Evolutionary conservation across 2,329 filamentous ascomycete genomes (phyloP).

Genomic region (Calonectria montana): DNA sequence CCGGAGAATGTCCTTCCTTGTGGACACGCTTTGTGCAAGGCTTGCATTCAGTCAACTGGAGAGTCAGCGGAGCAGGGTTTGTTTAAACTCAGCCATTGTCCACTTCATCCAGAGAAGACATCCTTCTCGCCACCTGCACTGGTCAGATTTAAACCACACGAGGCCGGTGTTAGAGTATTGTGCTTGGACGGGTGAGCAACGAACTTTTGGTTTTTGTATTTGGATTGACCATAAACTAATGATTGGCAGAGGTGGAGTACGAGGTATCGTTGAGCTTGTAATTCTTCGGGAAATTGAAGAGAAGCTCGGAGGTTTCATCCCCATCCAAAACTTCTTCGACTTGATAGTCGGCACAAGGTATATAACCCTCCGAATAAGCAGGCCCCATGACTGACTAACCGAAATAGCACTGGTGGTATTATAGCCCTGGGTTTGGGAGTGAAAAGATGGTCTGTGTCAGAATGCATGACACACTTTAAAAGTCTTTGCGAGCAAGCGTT

Average conservation of each 20-base stretch:
- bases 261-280: constrained; percentile 1
- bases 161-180: constrained; percentile 11
- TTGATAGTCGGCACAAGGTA: constrained; percentile 18
- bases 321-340: constrained; percentile 17
- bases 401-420: constrained; percentile 14
- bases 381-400: neutral
- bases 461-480: neutral
- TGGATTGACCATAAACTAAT: neutral
- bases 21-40: constrained; percentile 12
- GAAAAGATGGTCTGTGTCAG: constrained; percentile 3
- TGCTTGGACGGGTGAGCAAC: constrained; percentile 14
- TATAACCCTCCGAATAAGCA: neutral
- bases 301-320: neutral
- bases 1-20: constrained; percentile 17
- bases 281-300: constrained; percentile 10
- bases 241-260: neutral
- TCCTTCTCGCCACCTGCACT: neutral
- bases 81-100: neutral
- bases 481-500: constrained; percentile 8
- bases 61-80: neutral
- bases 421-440: constrained; percentile 13
- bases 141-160: constrained; percentile 13
- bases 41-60: constrained; percentile 10
- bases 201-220: too few species aligned
- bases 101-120: neutral